Evolutionary conservation across 2,329 filamentous ascomycete genomes (phyloP).

Genomic region (Aspergillus novoparasiticus): DNA sequence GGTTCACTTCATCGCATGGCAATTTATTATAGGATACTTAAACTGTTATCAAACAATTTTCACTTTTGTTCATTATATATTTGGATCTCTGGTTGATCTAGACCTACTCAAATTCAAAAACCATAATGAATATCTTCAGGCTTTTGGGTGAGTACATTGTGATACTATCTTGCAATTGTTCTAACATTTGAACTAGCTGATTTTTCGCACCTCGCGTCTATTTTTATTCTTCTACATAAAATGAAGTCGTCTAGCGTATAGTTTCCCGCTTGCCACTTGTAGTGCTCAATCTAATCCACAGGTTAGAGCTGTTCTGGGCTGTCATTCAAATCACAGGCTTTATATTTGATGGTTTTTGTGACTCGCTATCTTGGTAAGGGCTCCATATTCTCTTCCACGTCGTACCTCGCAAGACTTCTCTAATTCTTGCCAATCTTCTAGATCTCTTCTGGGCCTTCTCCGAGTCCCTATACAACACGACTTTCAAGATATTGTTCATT

Average conservation of each 20-base stretch:
- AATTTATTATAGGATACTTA: constrained; percentile 2
- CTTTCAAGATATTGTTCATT: constrained; percentile 97
- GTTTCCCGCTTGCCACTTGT: constrained; percentile 12
- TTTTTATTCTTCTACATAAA: constrained; percentile 93
- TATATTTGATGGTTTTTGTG: constrained; percentile 92
- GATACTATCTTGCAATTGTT: neutral
- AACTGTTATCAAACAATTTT: neutral
- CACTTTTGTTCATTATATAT: neutral
- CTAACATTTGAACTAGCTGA: constrained; percentile 64
- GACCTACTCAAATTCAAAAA: constrained; percentile 13
- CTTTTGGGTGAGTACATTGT: constrained; percentile 57
- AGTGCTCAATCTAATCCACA: constrained; percentile 1
- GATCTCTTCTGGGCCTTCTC: constrained; percentile 87
- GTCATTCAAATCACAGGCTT: constrained; percentile 96
- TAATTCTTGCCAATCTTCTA: constrained; percentile 34
- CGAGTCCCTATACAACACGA: constrained; percentile 82
- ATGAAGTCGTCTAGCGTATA: constrained; percentile 89
- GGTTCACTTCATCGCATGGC: constrained; percentile 8
- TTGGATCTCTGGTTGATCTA: neutral
- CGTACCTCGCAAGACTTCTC: neutral
- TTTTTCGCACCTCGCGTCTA: constrained; percentile 91
- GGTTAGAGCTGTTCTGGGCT: constrained; percentile 89
- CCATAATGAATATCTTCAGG: constrained; percentile 70
- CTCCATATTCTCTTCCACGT: neutral
- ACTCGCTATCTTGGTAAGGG: constrained; percentile 81